A percentile compares a stretch with the other conserved stretches of the same genome.
Conservation (phyloP, 495 filamentous ascomycete genomes). For the Xylaria curta region DNA sequence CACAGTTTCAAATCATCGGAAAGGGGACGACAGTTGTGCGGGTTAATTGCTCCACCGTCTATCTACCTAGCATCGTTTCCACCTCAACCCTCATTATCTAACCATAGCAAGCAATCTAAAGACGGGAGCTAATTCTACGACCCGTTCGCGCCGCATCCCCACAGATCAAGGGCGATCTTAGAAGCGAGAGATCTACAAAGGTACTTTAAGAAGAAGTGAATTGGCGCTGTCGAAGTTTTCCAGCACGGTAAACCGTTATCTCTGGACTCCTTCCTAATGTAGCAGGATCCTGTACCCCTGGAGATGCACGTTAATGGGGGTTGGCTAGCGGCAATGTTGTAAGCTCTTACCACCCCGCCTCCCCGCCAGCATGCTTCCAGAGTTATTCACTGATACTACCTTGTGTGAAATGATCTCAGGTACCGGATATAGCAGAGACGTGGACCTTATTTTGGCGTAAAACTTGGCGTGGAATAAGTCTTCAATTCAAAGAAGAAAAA, state of each 20-base stretch:
- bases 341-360: conserved; percentile 6
- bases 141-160: conserved; percentile 5
- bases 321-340: background rate
- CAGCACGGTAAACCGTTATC: background rate
- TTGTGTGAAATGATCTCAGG: background rate
- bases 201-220: background rate
- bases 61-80: background rate
- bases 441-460: background rate
- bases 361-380: background rate
- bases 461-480: background rate
- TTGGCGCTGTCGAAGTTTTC: background rate
- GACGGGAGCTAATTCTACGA: background rate
- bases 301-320: conserved; percentile 1
- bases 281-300: background rate
- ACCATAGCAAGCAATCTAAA: conserved; percentile 2
- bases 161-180: background rate
- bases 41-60: background rate
- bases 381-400: background rate
- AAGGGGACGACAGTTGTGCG: background rate
- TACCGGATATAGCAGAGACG: background rate
- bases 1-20: too few species aligned
- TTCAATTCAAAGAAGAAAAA: background rate
- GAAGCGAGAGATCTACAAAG: conserved; percentile 1
- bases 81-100: background rate
- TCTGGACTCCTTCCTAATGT: background rate